Evolutionary conservation across 352 stramenopile genomes (phyloP), one percentile per base, ranked within the genome.

Genomic region (Globisporangium perplexum): DNA sequence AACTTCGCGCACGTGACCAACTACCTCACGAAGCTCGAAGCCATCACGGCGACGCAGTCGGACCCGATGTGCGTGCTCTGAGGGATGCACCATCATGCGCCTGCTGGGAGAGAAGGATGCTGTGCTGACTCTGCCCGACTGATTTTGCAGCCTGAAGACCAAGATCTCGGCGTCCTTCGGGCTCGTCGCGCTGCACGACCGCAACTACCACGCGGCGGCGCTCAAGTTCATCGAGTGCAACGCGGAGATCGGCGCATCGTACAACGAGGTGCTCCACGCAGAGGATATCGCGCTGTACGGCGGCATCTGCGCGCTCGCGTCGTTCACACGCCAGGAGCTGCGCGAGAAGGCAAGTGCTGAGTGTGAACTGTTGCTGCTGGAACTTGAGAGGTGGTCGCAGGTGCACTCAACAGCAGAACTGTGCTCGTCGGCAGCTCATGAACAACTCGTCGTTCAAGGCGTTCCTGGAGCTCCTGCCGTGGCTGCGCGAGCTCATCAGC

Each of bases 261-360:
- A 85, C 71, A 92, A 80, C 28, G 83, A 93, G 51, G 81, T 93
- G 43, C 50, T 96, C 14, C 83, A 94, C 36, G 74, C 81, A 0
- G 78, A 96, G 35, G 88, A 97, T 47, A 92, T 96, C 58, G 87
- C 86, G 6, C 54, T 95, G 1, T 93, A 95, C 56, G 87, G 86
- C 3, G 86, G 85, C 36, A 86, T 96, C 42, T 94, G 82, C 24
- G 85, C 86, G 1, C 61, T 97, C 26, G 86, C 86, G 31, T 89
- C 82, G 10, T 95, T 97, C 62, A 74, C 73, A 35, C 83, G 88
- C 26, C 67, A 88, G 50, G 78, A 96, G 39, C 57, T 96, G 30
- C 85, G 78, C 35, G 75, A 90, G 51, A 79, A 86, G 60, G 83
- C 88, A 30, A 11, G 47, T 44, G 23, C 4, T 38, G 12, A 28